Evolutionary conservation across 768 basidiomycete genomes (phyloP).

Genomic region (Phylloporus sp.): DNA sequence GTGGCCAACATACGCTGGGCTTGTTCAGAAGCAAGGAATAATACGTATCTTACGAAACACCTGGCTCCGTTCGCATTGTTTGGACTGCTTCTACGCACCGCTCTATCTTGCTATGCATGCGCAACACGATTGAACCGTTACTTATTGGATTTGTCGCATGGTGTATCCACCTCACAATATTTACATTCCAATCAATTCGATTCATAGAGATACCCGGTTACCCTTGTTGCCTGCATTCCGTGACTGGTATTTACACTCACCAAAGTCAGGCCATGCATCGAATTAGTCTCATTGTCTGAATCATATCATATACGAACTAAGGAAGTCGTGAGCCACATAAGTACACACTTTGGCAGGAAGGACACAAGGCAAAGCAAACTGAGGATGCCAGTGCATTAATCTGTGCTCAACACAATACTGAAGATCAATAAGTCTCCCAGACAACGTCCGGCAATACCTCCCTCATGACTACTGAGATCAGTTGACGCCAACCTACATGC

Average conservation of each 20-base stretch:
- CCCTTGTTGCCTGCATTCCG: no score
- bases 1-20: constrained; percentile 75
- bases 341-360: no score
- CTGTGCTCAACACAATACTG: neutral
- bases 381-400: neutral
- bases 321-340: no score
- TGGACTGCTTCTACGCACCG: constrained; percentile 15
- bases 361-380: no score
- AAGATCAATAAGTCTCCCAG: constrained; percentile 72
- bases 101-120: constrained; percentile 12
- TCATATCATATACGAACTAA: no score
- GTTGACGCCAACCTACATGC: neutral
- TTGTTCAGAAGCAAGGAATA: constrained; percentile 61
- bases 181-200: constrained; percentile 8
- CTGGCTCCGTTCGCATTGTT: constrained; percentile 17
- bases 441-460: constrained; percentile 63
- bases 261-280: no score
- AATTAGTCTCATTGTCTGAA: no score
- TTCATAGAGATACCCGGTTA: no score
- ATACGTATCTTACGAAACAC: constrained; percentile 4
- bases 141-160: constrained; percentile 17
- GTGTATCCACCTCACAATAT: constrained; percentile 14
- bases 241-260: no score
- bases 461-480: constrained; percentile 61
- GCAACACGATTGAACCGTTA: constrained; percentile 14